Conservation (phyloP, 176 grass and related monocot species). For the Carex kokanica region DNA sequence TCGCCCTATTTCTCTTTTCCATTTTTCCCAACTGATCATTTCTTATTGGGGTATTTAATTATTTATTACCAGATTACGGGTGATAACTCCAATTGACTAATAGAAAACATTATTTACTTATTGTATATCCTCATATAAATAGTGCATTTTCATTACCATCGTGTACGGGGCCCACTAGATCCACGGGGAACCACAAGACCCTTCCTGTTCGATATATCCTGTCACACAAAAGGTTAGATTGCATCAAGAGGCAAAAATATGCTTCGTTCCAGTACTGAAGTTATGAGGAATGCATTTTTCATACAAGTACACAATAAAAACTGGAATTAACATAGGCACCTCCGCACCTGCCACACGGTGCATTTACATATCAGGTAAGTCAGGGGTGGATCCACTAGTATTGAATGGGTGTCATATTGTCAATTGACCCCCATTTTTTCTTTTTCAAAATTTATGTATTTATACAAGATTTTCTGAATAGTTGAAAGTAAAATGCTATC, state of each 20-base stretch:
- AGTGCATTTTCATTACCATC: conserved; percentile 6
- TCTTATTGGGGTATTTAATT: not conserved
- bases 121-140: not conserved
- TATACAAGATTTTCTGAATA: too few relatives aligned
- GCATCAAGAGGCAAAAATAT: not conserved
- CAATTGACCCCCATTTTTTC: too few relatives aligned
- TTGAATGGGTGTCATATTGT: too few relatives aligned
- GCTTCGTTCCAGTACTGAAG: not conserved
- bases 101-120: not conserved
- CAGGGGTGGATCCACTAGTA: not conserved
- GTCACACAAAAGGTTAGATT: not conserved
- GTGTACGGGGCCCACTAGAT: not conserved
- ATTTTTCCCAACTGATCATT: not conserved
- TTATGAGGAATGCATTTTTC: not conserved
- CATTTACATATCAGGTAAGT: not conserved
- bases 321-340: not conserved
- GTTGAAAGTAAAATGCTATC: too few relatives aligned
- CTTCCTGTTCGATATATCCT: conserved; percentile 15
- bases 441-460: too few relatives aligned
- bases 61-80: not conserved
- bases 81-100: not conserved
- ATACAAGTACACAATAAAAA: not conserved
- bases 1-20: not conserved
- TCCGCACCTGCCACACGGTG: not conserved
- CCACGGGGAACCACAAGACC: not conserved